Percentiles rank a stretch among this genome's conserved stretches.
Conservation (phyloP, 2,329 filamentous ascomycete genomes). For the Tolypocladium cylindrosporum region DNA sequence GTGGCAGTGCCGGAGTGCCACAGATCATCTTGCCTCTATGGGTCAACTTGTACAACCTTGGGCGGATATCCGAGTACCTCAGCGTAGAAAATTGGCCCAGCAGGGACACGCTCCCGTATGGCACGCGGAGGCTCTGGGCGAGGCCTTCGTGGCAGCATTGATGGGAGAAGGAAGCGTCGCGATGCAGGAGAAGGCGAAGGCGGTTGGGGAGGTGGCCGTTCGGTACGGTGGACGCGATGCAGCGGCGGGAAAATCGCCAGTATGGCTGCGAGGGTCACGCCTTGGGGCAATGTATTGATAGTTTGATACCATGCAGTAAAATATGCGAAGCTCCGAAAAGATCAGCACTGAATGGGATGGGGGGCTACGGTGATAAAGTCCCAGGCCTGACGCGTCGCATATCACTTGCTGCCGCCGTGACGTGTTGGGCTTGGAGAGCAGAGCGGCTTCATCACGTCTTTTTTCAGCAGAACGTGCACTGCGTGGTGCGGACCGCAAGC, state of each 20-base stretch:
- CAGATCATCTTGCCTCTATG: constrained; percentile 36
- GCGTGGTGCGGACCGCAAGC: not conserved
- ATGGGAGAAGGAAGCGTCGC: constrained; percentile 2
- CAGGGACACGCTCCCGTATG: constrained; percentile 21
- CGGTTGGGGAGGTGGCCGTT: constrained; percentile 6
- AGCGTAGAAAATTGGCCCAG: too few relatives aligned
- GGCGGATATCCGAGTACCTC: constrained; percentile 28
- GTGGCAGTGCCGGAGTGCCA: constrained; percentile 27
- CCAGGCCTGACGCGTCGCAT: too few relatives aligned
- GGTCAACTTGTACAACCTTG: constrained; percentile 34
- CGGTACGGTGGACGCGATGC: constrained; percentile 2
- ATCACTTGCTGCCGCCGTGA: not conserved
- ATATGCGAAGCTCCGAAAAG: too few relatives aligned
- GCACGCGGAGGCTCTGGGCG: constrained; percentile 10
- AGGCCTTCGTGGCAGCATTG: constrained; percentile 10
- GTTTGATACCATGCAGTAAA: too few relatives aligned
- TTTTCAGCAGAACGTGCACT: too few relatives aligned
- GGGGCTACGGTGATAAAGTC: too few relatives aligned
- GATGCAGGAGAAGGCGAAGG: constrained; percentile 10
- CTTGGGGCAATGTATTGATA: too few relatives aligned
- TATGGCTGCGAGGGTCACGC: not conserved
- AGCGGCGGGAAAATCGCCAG: constrained; percentile 2
- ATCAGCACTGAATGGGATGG: not conserved
- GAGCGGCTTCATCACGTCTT: too few relatives aligned
- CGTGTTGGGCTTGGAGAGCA: too few relatives aligned